Evolutionary conservation across 2,329 filamentous ascomycete genomes (phyloP).

Genomic region (Epicoccum sorghinum): DNA sequence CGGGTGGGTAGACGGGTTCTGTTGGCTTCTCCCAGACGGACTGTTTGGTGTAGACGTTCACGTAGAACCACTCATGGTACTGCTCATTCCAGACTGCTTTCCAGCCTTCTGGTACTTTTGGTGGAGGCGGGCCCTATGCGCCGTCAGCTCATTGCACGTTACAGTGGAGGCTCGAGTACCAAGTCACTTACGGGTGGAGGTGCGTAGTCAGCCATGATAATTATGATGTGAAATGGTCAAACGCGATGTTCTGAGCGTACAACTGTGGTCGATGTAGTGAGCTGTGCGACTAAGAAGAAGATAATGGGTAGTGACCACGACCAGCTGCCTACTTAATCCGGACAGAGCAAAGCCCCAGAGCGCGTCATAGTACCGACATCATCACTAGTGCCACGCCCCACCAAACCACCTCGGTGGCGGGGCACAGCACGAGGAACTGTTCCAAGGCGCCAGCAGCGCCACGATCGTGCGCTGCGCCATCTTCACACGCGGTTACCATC

Average conservation of each 20-base stretch:
- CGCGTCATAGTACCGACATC: slow-evolving; percentile 34
- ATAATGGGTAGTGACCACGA: not conserved
- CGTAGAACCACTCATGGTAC: slow-evolving; percentile 93
- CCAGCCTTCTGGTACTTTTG: slow-evolving; percentile 77
- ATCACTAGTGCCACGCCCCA: not conserved
- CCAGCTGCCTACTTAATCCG: slow-evolving; percentile 1
- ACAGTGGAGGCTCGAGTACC: not conserved
- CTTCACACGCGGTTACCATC: not conserved
- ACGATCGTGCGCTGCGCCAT: slow-evolving; percentile 8
- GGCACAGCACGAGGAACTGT: slow-evolving; percentile 8
- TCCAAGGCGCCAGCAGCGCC: not conserved
- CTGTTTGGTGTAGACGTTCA: slow-evolving; percentile 84
- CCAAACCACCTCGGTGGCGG: slow-evolving; percentile 6
- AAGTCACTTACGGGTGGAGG: slow-evolving; percentile 40
- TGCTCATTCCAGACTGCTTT: slow-evolving; percentile 82
- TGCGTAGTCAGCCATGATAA: slow-evolving; percentile 42
- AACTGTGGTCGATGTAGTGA: not conserved
- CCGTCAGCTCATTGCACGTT: slow-evolving; percentile 15
- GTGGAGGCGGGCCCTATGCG: slow-evolving; percentile 60
- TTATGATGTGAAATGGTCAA: not conserved
- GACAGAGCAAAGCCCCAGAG: not conserved
- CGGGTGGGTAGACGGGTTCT: slow-evolving; percentile 65
- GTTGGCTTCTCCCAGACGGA: slow-evolving; percentile 91
- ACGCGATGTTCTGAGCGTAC: not conserved
- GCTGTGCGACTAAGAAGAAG: too few species aligned